Percentiles rank a stretch among this genome's conserved stretches.
Conservation (phyloP, 768 basidiomycete species). For the Stropharia rugosoannulata region DNA sequence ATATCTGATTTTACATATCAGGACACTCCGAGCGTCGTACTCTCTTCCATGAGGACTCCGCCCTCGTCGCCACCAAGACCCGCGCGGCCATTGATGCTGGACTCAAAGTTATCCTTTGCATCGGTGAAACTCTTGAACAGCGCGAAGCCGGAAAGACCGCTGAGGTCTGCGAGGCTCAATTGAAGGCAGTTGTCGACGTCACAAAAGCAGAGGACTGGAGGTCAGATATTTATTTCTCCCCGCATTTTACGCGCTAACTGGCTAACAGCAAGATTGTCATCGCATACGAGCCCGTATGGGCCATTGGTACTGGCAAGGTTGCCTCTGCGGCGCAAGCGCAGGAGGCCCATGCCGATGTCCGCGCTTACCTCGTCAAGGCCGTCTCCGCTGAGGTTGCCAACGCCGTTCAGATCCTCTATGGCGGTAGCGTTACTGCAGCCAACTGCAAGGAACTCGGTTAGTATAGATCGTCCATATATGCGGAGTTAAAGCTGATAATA, state of each 20-base stretch:
- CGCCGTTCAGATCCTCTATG: conserved; percentile 87
- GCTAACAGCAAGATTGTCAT: conserved; percentile 78
- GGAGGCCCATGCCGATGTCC: conserved; percentile 83
- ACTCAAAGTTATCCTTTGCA: conserved; percentile 90
- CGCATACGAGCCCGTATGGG: conserved; percentile 98
- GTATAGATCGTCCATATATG: conserved; percentile 23
- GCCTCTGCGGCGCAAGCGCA: conserved; percentile 93
- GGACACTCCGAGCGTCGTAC: conserved; percentile 97
- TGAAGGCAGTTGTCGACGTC: conserved; percentile 68
- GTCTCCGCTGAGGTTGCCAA: conserved; percentile 73
- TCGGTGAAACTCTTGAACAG: conserved; percentile 91
- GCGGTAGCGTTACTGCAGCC: conserved; percentile 87
- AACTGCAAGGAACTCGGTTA: conserved; percentile 87
- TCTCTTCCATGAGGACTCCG: conserved; percentile 86
- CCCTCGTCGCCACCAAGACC: conserved; percentile 82
- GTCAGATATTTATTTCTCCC: conserved; percentile 39
- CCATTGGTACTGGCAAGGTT: conserved; percentile 97
- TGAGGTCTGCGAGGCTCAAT: conserved; percentile 78
- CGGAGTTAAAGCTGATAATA: not conserved
- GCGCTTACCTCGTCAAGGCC: conserved; percentile 63
- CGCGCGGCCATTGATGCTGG: conserved; percentile 73
- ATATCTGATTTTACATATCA: conserved; percentile 22
- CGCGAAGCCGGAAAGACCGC: conserved; percentile 79
- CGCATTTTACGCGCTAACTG: not conserved
- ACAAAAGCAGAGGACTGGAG: conserved; percentile 75